These are phyloP conservation scores for Wickerhamomyces chambardii DNA, from an alignment of 805 yeast genomes.

Conservation along the genomic window DNA sequence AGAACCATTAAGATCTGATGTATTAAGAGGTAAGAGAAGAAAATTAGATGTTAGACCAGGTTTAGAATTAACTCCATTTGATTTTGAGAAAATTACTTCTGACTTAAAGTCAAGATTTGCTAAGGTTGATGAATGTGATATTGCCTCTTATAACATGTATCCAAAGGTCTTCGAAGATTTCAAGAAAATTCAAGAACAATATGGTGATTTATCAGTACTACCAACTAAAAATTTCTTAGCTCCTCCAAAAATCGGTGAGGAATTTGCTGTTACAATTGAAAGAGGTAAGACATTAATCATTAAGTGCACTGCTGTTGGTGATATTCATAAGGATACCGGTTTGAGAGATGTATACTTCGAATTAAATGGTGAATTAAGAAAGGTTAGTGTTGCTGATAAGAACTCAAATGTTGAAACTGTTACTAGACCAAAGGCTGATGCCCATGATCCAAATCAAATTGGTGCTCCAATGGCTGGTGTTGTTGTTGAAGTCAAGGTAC, in stretches of 20 bases:
- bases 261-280: conserved; percentile 82
- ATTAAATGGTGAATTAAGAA: conserved; percentile 97
- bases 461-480: conserved; percentile 99
- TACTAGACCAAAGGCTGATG: conserved; percentile 85
- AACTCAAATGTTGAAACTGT: conserved; percentile 78
- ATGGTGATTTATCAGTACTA: conserved; percentile 87
- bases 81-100: conserved; percentile 60
- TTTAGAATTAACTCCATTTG: conserved; percentile 76
- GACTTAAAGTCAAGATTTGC: conserved; percentile 77
- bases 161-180: conserved; percentile 94
- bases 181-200: conserved; percentile 63
- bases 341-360: conserved; percentile 95
- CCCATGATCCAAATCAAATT: conserved; percentile 79
- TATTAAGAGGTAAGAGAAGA: conserved; percentile 87
- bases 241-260: conserved; percentile 83
- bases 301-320: conserved; percentile 90
- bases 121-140: conserved; percentile 72
- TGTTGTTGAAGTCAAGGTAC: conserved; percentile 87
- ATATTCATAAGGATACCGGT: conserved; percentile 77
- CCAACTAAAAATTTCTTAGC: conserved; percentile 90
- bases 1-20: conserved; percentile 91
- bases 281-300: conserved; percentile 91
- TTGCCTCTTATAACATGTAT: conserved; percentile 95
- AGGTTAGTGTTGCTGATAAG: conserved; percentile 86
- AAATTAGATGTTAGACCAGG: conserved; percentile 91